These are phyloP conservation scores for Artomyces pyxidatus DNA, from an alignment of 768 basidiomycete species.

Conservation along the genomic window DNA sequence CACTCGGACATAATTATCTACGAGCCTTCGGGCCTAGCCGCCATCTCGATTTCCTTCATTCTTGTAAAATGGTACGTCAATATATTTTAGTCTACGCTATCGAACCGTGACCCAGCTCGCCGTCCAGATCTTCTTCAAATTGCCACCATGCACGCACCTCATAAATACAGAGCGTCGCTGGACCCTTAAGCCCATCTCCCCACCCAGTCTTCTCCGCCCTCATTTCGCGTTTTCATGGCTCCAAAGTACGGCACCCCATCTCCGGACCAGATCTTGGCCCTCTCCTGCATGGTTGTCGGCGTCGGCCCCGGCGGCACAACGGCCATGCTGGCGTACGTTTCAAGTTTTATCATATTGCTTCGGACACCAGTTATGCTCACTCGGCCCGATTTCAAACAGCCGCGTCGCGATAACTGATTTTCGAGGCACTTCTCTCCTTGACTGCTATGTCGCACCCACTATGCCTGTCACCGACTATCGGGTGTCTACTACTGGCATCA, in stretches of 20 bases:
- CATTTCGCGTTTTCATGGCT: slow-evolving; percentile 14
- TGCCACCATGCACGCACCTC: neutral
- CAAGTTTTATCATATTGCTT: too few species aligned
- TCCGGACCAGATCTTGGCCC: slow-evolving; percentile 42
- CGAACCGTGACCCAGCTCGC: neutral
- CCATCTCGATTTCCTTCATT: slow-evolving; percentile 1
- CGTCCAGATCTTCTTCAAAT: neutral
- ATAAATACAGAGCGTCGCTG: neutral
- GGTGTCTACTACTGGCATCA: slow-evolving; percentile 53
- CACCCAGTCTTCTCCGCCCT: slow-evolving; percentile 4
- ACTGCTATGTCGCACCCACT: slow-evolving; percentile 62
- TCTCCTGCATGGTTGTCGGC: slow-evolving; percentile 56
- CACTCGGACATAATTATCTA: too few species aligned
- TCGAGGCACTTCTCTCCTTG: slow-evolving; percentile 48
- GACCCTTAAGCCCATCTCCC: neutral
- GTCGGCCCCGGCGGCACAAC: slow-evolving; percentile 77
- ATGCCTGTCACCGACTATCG: slow-evolving; percentile 65
- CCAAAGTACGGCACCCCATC: slow-evolving; percentile 21
- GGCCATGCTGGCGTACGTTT: slow-evolving; percentile 69
- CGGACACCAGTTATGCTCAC: neutral
- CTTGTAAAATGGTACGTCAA: slow-evolving; percentile 3
- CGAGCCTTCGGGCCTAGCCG: neutral
- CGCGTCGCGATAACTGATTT: slow-evolving; percentile 33
- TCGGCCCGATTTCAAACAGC: slow-evolving; percentile 21
- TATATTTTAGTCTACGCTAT: neutral